phyloP scores from a whole-genome alignment of 2,329 filamentous ascomycete species.

The Knoxdaviesia proteae region DNA sequence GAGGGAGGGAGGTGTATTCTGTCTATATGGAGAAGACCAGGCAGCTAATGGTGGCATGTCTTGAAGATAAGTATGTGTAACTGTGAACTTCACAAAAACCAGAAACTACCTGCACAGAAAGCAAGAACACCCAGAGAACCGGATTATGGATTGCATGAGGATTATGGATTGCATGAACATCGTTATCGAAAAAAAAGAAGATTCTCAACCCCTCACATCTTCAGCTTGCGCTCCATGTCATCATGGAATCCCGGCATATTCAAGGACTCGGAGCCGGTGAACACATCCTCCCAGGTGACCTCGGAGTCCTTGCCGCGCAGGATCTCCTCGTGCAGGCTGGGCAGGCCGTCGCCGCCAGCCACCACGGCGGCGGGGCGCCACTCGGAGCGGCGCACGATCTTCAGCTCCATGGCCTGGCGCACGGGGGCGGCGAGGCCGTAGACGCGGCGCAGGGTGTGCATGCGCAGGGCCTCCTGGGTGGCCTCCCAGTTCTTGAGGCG shows the following conservation, averaged over 20 bases:
- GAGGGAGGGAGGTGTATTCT: too few relatives aligned
- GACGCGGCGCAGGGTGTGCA: constrained; percentile 67
- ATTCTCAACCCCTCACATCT: constrained; percentile 28
- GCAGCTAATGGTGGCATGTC: too few relatives aligned
- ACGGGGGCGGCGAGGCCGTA: constrained; percentile 90
- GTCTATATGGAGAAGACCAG: too few relatives aligned
- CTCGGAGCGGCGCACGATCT: constrained; percentile 61
- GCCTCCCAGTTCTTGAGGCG: constrained; percentile 78
- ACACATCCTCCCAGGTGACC: constrained; percentile 88
- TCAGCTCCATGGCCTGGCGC: constrained; percentile 82
- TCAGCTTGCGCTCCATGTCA: constrained; percentile 84
- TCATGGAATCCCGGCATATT: constrained; percentile 58
- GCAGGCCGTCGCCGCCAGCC: constrained; percentile 28
- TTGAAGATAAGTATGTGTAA: too few relatives aligned
- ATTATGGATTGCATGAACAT: not conserved
- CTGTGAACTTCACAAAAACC: not conserved
- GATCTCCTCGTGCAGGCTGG: constrained; percentile 74
- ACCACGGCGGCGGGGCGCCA: constrained; percentile 53
- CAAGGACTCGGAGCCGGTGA: constrained; percentile 54
- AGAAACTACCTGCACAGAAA: too few relatives aligned
- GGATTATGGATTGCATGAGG: not conserved
- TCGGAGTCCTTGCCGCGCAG: constrained; percentile 57
- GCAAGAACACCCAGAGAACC: too few relatives aligned
- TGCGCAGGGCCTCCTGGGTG: constrained; percentile 72
- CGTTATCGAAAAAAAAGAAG: not conserved